phyloP scores from a whole-genome alignment of 805 yeast genomes.

The Yamadazyma olivae region DNA sequence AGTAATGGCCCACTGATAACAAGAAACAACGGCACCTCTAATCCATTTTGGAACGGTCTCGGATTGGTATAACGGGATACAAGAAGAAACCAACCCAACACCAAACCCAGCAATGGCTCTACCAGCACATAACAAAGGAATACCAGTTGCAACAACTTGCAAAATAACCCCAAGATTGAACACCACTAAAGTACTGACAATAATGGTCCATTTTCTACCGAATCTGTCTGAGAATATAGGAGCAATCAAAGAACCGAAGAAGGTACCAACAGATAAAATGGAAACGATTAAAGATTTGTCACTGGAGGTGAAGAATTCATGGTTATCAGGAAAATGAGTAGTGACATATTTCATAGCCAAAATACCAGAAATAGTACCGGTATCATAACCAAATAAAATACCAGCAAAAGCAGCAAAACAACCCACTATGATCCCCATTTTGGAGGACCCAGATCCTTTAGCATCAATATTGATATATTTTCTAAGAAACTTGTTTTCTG shows the following conservation, averaged over 20 bases:
- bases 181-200: constrained; percentile 53
- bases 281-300: constrained; percentile 74
- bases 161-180: constrained; percentile 47
- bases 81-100: constrained; percentile 47
- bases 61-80: constrained; percentile 74
- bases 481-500: constrained; percentile 5
- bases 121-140: constrained; percentile 37
- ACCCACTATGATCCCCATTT: constrained; percentile 59
- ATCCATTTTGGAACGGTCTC: constrained; percentile 75
- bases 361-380: constrained; percentile 78
- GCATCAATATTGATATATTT: constrained; percentile 42
- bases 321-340: constrained; percentile 48
- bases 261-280: constrained; percentile 75
- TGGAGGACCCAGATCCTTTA: constrained; percentile 42
- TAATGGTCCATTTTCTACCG: constrained; percentile 70
- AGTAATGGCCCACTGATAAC: constrained; percentile 38
- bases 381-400: constrained; percentile 82
- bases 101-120: constrained; percentile 51
- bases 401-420: constrained; percentile 87
- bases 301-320: constrained; percentile 50
- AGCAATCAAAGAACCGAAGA: constrained; percentile 73
- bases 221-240: constrained; percentile 59
- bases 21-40: constrained; percentile 51
- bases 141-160: constrained; percentile 30
- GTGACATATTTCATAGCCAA: constrained; percentile 71